Evolutionary conservation across 345 rosid species (phyloP).

Genomic region (Gynandropsis gynandra): DNA sequence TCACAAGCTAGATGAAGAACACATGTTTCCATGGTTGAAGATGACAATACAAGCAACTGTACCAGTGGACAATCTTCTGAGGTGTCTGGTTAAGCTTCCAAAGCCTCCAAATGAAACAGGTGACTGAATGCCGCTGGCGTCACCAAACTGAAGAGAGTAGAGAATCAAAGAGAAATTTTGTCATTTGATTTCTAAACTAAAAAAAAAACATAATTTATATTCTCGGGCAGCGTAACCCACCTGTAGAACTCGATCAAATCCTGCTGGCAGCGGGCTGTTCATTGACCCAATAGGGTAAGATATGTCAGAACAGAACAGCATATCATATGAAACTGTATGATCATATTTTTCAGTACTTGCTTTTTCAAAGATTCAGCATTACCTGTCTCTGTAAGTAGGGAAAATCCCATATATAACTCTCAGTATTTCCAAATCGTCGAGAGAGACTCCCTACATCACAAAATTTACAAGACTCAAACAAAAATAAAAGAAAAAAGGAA

Average conservation of each 20-base stretch:
- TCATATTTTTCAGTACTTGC: not conserved
- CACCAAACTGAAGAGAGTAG: slow-evolving; percentile 71
- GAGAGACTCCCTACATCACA: slow-evolving; percentile 53
- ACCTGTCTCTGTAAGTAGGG: slow-evolving; percentile 80
- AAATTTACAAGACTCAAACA: not conserved
- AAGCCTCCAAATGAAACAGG: slow-evolving; percentile 99
- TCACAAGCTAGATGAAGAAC: too few species aligned
- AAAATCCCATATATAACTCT: slow-evolving; percentile 91
- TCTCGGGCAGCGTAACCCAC: slow-evolving; percentile 28
- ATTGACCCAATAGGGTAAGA: slow-evolving; percentile 26
- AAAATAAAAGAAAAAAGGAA: slow-evolving; percentile 2
- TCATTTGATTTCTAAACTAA: not conserved
- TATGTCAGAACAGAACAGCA: slow-evolving; percentile 31
- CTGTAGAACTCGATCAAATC: slow-evolving; percentile 87
- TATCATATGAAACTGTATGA: slow-evolving; percentile 21
- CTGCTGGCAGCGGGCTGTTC: slow-evolving; percentile 84
- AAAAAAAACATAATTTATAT: not conserved
- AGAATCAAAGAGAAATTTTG: slow-evolving; percentile 8
- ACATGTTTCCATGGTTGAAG: not conserved
- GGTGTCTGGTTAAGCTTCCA: slow-evolving; percentile 95
- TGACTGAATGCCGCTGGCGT: slow-evolving; percentile 97
- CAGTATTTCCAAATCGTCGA: slow-evolving; percentile 60
- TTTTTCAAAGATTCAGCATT: not conserved
- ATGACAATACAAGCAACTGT: too few species aligned
- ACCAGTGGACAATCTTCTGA: slow-evolving; percentile 80